A percentile compares a stretch with the other conserved stretches of the same genome.
Evolutionary conservation across 352 stramenopile species (phyloP).

Genomic region (Phytopythium boreale): DNA sequence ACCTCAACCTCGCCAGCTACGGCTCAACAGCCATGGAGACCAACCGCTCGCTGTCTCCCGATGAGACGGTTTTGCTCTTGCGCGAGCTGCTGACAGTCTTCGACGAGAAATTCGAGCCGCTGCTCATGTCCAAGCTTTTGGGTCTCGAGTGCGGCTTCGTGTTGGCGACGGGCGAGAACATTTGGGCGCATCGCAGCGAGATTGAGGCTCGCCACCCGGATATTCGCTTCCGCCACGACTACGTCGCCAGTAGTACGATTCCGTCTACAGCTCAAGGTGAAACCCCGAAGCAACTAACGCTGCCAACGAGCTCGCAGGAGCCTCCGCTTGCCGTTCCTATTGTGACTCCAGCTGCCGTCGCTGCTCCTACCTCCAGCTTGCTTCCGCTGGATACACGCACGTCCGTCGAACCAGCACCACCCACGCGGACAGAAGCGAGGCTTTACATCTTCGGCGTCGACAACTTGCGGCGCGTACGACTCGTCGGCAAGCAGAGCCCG

Average conservation of each 20-base stretch:
- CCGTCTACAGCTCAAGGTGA: not conserved
- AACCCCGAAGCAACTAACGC: not conserved
- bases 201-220: not conserved
- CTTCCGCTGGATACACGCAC: not conserved
- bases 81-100: slow-evolving; percentile 6
- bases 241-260: not conserved
- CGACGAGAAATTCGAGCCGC: slow-evolving; percentile 4
- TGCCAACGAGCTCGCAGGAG: not conserved
- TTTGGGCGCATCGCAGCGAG: slow-evolving; percentile 4
- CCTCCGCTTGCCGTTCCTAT: not conserved
- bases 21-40: slow-evolving; percentile 5
- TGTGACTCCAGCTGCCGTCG: not conserved
- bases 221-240: not conserved
- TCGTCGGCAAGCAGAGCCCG: slow-evolving; percentile 3
- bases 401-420: too few relatives aligned
- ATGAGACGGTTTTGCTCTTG: slow-evolving; percentile 7
- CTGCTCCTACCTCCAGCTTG: not conserved
- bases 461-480: not conserved
- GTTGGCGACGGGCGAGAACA: not conserved
- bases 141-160: slow-evolving; percentile 15
- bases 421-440: not conserved
- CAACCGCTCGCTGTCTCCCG: not conserved
- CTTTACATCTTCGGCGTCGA: not conserved
- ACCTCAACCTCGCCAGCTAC: not conserved
- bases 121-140: slow-evolving; percentile 14